Conservation (phyloP, 2,329 filamentous ascomycete species). For the Aschersonia sp. region DNA sequence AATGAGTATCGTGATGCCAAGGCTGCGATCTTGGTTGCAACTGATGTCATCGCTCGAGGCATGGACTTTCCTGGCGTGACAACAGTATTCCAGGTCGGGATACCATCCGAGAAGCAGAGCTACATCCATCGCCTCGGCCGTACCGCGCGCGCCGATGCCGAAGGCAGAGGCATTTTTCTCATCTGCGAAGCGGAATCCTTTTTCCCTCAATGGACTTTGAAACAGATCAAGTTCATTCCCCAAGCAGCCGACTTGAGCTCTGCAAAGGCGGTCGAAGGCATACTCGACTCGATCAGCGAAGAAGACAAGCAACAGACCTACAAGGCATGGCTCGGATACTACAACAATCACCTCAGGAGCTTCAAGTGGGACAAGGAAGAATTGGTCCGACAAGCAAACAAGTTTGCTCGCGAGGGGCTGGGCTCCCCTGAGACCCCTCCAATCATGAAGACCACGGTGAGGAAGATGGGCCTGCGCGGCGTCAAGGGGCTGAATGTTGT, state of each 20-base stretch:
- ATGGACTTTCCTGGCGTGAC: constrained; percentile 62
- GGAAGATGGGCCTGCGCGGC: constrained; percentile 44
- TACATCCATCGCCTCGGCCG: constrained; percentile 57
- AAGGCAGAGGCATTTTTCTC: constrained; percentile 47
- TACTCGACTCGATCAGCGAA: constrained; percentile 28
- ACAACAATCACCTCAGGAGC: constrained; percentile 33
- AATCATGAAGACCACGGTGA: constrained; percentile 30
- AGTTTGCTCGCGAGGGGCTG: constrained; percentile 31
- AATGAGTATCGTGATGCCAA: constrained; percentile 43
- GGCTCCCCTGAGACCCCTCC: constrained; percentile 29
- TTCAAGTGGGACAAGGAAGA: constrained; percentile 25
- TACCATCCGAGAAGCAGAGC: constrained; percentile 43
- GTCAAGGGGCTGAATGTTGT: constrained; percentile 31
- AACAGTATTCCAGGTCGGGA: constrained; percentile 49
- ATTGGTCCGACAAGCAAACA: constrained; percentile 36
- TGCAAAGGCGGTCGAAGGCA: constrained; percentile 18
- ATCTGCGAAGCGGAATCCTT: constrained; percentile 34
- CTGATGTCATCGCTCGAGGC: constrained; percentile 56
- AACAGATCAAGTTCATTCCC: constrained; percentile 37
- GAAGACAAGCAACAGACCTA: constrained; percentile 33
- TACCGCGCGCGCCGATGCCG: constrained; percentile 49
- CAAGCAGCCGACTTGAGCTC: constrained; percentile 30
- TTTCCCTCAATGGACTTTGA: constrained; percentile 34
- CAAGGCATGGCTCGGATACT: constrained; percentile 43
- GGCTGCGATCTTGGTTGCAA: constrained; percentile 45